Conservation (phyloP, 2,329 filamentous ascomycete genomes). For the Paramyrothecium sp. region DNA sequence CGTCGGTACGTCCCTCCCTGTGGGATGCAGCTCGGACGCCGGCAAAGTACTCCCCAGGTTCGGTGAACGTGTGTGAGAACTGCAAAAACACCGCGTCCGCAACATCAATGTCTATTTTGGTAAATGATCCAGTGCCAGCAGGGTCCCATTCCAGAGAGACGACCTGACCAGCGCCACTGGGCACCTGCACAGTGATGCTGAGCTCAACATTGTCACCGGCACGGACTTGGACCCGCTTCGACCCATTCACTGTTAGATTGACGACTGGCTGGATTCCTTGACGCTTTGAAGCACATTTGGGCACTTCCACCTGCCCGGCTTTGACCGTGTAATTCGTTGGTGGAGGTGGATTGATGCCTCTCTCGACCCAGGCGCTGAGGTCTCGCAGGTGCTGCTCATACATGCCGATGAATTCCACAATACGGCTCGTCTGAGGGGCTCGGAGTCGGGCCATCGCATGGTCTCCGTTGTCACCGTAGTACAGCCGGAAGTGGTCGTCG, state of each 20-base stretch:
- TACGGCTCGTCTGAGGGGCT: neutral
- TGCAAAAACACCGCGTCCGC: neutral
- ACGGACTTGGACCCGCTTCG: neutral
- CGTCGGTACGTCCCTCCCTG: conserved; percentile 1
- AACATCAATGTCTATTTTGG: neutral
- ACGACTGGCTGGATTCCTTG: conserved; percentile 16
- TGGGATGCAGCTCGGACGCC: conserved; percentile 8
- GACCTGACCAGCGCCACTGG: conserved; percentile 9
- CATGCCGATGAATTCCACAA: conserved; percentile 12
- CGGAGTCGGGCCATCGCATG: conserved; percentile 9
- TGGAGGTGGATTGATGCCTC: conserved; percentile 4
- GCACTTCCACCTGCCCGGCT: conserved; percentile 10
- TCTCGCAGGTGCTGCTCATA: conserved; percentile 16
- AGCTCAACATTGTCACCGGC: conserved; percentile 6
- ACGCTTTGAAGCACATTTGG: conserved; percentile 5
- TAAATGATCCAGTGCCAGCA: conserved; percentile 7
- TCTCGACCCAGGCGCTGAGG: conserved; percentile 15
- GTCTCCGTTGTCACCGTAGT: conserved; percentile 15
- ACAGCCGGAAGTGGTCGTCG: conserved; percentile 14
- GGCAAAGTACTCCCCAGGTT: conserved; percentile 8
- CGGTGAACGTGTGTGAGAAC: neutral
- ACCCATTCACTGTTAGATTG: conserved; percentile 1
- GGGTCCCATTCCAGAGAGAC: conserved; percentile 15
- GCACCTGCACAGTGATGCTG: conserved; percentile 1
- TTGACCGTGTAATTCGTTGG: conserved; percentile 8